Percentiles rank a stretch among this genome's conserved stretches.
These are phyloP conservation scores for Glomus cerebriforme DNA, from an alignment of 192 early-diverging fungal genomes.

Conservation along the genomic window DNA sequence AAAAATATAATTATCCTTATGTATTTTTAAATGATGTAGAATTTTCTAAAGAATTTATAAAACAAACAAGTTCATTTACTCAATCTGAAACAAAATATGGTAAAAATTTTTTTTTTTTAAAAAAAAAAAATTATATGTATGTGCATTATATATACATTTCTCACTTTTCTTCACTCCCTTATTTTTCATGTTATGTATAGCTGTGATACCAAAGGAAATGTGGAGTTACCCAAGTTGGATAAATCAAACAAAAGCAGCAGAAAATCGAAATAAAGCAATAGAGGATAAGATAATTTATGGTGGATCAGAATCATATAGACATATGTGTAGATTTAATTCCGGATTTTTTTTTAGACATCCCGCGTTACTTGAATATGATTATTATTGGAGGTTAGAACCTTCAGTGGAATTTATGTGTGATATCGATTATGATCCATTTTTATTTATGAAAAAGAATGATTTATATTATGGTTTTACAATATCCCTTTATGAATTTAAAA, in stretches of 20 bases:
- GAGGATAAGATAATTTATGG: slow-evolving; percentile 68
- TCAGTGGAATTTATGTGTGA: slow-evolving; percentile 80
- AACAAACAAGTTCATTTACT: slow-evolving; percentile 45
- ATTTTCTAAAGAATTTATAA: slow-evolving; percentile 73
- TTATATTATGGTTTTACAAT: slow-evolving; percentile 79
- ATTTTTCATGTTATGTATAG: slow-evolving; percentile 32
- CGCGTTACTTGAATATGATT: slow-evolving; percentile 67
- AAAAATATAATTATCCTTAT: slow-evolving; percentile 77
- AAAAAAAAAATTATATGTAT: not conserved
- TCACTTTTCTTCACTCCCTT: not conserved
- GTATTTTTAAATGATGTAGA: slow-evolving; percentile 80
- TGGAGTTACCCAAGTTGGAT: slow-evolving; percentile 81
- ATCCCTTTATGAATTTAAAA: slow-evolving; percentile 60
- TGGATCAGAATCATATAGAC: slow-evolving; percentile 75
- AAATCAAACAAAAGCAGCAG: slow-evolving; percentile 62
- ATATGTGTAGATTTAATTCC: slow-evolving; percentile 86
- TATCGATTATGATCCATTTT: slow-evolving; percentile 79
- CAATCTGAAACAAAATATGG: slow-evolving; percentile 25
- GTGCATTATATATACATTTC: not conserved
- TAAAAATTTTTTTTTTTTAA: not conserved
- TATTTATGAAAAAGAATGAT: slow-evolving; percentile 71
- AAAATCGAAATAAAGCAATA: slow-evolving; percentile 59
- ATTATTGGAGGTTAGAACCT: slow-evolving; percentile 87
- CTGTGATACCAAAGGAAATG: slow-evolving; percentile 66
- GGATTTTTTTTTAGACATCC: slow-evolving; percentile 80